Base-by-base conservation (phyloP, 495 filamentous ascomycete genomes). In the Articulospora tetracladia region DNA sequence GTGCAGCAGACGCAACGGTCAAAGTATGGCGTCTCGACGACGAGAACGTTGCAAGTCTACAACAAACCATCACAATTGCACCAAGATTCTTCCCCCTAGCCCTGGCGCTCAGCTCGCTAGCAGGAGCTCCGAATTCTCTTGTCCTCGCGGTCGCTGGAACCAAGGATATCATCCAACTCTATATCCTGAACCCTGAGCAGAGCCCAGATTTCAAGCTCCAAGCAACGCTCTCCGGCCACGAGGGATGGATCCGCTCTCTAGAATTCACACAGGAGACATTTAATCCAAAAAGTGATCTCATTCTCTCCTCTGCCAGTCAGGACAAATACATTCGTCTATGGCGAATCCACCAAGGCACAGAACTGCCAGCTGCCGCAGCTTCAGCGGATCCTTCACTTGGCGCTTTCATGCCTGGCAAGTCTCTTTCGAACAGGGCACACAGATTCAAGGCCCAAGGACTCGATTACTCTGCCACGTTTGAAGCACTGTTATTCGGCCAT, bases 261-360 rank as follows among this genome's bases (percentile, higher is more conserved):
- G 83, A 86, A 30, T 94, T 98, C 61, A 82, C 84, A 15, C 69
- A 69, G 62, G 90, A 95, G 65, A 83, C 72, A 39, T 72, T 71
- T 20, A 70, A 73, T 12, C 49, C 61, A 0, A 72, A 70, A 2
- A 81, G 79, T 46, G 92, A 96, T 71, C 69, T 98, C 17, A 72
- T 98, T 50, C 77, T 99, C 13, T 92, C 95, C 1, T 97, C 93
- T 24, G 92, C 93, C 7, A 96, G 92, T 68, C 94, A 99, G 73
- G 94, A 99, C 66, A 97, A 93, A 72, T 99, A 97, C 66, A 88
- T 98, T 69, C 87, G 94, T 41, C 79, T 99, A 23, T 99, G 94
- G 95, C 84, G 92, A 50, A 70, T 98, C 23, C 90, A 87, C 55
- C 79, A 83, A 53, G 90, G 88, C 17, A 81, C 83, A 23, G 77